These are phyloP conservation scores for Mycena rosella DNA, from an alignment of 768 basidiomycete genomes.

Conservation along the genomic window DNA sequence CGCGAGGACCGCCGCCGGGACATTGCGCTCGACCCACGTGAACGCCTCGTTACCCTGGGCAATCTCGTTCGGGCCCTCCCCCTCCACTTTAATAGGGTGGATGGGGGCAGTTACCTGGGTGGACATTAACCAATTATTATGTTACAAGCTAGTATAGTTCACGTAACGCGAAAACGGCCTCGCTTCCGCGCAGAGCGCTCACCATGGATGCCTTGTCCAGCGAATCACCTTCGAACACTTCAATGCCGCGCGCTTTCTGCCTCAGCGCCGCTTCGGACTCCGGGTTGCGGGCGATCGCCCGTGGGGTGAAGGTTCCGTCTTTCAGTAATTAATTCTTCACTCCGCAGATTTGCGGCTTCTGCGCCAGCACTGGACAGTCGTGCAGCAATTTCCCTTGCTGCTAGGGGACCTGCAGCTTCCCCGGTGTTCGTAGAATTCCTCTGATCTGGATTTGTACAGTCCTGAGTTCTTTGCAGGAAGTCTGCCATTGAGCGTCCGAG, in stretches of 20 bases:
- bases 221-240: conserved; percentile 37
- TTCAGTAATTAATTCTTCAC: background rate
- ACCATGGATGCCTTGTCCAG: conserved; percentile 45
- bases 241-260: conserved; percentile 40
- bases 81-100: background rate
- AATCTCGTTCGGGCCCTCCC: conserved; percentile 25
- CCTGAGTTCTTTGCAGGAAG: no score
- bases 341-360: background rate
- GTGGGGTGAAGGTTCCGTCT: conserved; percentile 31
- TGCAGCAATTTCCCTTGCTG: background rate
- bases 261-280: conserved; percentile 41
- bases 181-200: conserved; percentile 40
- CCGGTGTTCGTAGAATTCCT: no score
- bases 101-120: conserved; percentile 5
- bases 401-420: no score
- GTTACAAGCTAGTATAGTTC: background rate
- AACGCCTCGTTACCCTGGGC: conserved; percentile 33
- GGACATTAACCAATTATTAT: background rate
- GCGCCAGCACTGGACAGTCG: no score
- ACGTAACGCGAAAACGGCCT: conserved; percentile 15
- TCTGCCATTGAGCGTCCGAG: no score
- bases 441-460: conserved; percentile 18
- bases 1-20: background rate
- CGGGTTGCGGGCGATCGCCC: conserved; percentile 49
- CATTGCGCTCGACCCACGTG: no score